Base-by-base conservation (phyloP, 139 green algal species). In the Choricystis sp. region DNA sequence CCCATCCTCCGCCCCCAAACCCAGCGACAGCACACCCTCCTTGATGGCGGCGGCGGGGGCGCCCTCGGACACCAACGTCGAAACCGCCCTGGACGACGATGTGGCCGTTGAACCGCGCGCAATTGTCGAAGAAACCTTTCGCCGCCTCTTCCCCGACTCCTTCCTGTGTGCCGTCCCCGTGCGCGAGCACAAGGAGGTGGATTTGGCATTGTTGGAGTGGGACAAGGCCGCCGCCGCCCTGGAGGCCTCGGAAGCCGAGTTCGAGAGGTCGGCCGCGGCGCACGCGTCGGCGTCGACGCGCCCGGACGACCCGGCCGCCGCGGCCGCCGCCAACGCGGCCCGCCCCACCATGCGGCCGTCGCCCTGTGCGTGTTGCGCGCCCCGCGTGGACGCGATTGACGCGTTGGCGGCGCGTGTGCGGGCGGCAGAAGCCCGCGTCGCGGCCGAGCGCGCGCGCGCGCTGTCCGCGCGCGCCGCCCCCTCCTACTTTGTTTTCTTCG, bases 131-230 rank as follows among this genome's bases (percentile, higher is more conserved):
- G 48, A 48, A 5, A 69, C 66, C 20, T 75, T 75, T 61, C 26
- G 49, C 26, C 29, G 27, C 65, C 60, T 88, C 28, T 88, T 88
- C 68, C 74, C 74, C 1, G 60, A 77, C 19, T 70, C 77, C 57
- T 88, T 88, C 69, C 70, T 81, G 31, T 57, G 66, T 23, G 71
- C 73, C 3, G 59, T 79, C 5, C 69, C 74, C n/a, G 70, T 85
- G 9, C 60, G 57, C 23, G 70, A 75, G 1, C 70, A 79, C 65
- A 73, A 79, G 70, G 61, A 66, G 56, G 79, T 88, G 58, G 81
- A 88, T 56, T 49, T 68, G 75, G 69, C 83, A 63, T 72, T 88
- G 19, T 4, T 63, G 2, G 26, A 71, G 29, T 75, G 70, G 70
- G 61, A 75, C 57, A 24, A 29, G 1, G 65, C 70, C 3, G 67